Conservation (phyloP, 164 flowering plant species). For the Brasenia schreberi region DNA sequence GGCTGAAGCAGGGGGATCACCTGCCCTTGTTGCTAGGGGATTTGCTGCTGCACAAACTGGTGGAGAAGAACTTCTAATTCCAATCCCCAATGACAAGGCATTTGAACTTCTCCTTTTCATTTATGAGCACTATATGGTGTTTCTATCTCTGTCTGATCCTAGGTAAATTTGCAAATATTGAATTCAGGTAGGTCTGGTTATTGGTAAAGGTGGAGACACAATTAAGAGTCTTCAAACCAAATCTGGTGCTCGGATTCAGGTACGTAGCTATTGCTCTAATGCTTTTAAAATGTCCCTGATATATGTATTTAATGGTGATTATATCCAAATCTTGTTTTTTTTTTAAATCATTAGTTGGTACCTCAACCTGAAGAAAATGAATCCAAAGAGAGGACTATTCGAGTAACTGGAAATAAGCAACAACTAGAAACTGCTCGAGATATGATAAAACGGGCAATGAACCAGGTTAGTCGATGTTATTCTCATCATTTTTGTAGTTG, state of each 20-base stretch:
- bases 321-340: neutral
- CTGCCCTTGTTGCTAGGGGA: conserved; percentile 87
- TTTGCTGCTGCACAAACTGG: conserved; percentile 50
- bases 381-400: conserved; percentile 75
- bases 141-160: neutral
- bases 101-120: neutral
- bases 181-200: conserved; percentile 78
- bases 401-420: conserved; percentile 71
- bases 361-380: conserved; percentile 88
- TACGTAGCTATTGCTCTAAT: conserved; percentile 19
- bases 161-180: neutral
- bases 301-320: neutral
- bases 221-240: conserved; percentile 78
- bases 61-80: conserved; percentile 67
- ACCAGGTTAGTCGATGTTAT: conserved; percentile 50
- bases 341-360: conserved; percentile 42
- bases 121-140: neutral
- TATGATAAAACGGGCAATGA: conserved; percentile 85
- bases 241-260: conserved; percentile 98
- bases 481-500: too few relatives aligned
- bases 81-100: conserved; percentile 96
- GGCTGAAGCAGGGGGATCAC: conserved; percentile 99
- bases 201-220: conserved; percentile 92
- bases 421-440: conserved; percentile 84
- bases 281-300: neutral